Evolutionary conservation across 768 basidiomycete genomes (phyloP), one percentile per base, ranked within the genome.

Genomic region (Terana coerulea): DNA sequence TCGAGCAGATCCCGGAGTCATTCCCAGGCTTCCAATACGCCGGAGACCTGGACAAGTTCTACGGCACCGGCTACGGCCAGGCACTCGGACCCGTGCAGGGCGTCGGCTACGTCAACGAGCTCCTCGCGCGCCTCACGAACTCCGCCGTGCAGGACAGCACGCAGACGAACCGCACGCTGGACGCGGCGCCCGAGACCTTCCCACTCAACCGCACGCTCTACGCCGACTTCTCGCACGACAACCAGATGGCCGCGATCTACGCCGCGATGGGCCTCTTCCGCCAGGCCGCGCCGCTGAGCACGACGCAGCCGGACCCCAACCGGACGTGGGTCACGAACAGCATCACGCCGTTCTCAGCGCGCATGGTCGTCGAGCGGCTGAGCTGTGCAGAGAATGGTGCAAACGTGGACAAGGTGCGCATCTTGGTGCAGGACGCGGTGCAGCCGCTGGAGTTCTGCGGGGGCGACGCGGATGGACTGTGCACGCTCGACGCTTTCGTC

Each of bases 51-150:
- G 78, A 81, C 57, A 89, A 92, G 64, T 94, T 81, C 63, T 91
- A 93, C 64, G 73, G 74, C 26, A 88, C 83, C 11, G 88, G 88
- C 17, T 78, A 88, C 53, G 89, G 90, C 3, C 80, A 82, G 54
- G 57, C 64, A 2, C 71, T 92, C 1, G 90, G 91, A 1, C 83
- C 72, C 4, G 81, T 91, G 6, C 88, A 90, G 63, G 90, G 91
- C 28, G 84, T 93, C 3, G 93, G 92, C 5, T 95, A 88, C 64
- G 74, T 89, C 61, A 93, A 92, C 64, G 92, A 95, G 69, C 78
- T 95, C n/a, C 65, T 95, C 19, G 88, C 90, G 0, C 81, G 94
- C 10, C 75, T 95, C 36, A 88, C 84, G 0, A 74, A 74, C 14
- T 66, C 64, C 14, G 78, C 81, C 1, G 86, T 90, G 25, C 64